Evolutionary conservation across 73 alveolate species (phyloP).

Genomic region (Paramecium pentaurelia): DNA sequence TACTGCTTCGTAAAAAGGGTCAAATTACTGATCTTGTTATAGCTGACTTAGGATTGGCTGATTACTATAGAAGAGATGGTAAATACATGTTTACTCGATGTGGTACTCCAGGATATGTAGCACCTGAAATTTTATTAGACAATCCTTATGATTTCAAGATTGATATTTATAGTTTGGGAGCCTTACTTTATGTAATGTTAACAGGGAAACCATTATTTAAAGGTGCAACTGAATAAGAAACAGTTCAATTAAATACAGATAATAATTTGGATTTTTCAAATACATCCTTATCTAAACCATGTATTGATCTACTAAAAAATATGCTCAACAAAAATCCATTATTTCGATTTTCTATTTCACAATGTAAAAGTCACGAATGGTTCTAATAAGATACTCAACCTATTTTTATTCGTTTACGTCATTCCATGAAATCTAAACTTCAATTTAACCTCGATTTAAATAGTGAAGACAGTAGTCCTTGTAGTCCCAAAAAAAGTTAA

Average conservation of each 20-base stretch:
- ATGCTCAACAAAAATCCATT: background rate
- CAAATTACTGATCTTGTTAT: background rate
- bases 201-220: slow-evolving; percentile 45
- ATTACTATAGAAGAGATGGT: background rate
- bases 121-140: slow-evolving; percentile 56
- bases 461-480: background rate
- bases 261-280: background rate
- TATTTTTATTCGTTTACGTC: background rate
- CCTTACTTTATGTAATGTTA: background rate
- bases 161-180: slow-evolving; percentile 41
- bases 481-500: background rate
- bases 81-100: slow-evolving; percentile 39
- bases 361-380: background rate
- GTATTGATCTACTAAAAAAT: background rate
- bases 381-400: background rate
- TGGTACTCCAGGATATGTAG: slow-evolving; percentile 61
- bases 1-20: slow-evolving; percentile 14
- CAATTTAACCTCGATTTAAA: background rate
- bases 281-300: background rate
- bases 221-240: slow-evolving; percentile 85
- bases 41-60: slow-evolving; percentile 36
- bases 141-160: slow-evolving; percentile 33
- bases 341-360: background rate
- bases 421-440: background rate
- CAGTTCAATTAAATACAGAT: background rate